A percentile compares a stretch with the other conserved stretches of the same genome.
phyloP scores from a whole-genome alignment of 2,329 filamentous ascomycete genomes.

The Pezicula radicicola region DNA sequence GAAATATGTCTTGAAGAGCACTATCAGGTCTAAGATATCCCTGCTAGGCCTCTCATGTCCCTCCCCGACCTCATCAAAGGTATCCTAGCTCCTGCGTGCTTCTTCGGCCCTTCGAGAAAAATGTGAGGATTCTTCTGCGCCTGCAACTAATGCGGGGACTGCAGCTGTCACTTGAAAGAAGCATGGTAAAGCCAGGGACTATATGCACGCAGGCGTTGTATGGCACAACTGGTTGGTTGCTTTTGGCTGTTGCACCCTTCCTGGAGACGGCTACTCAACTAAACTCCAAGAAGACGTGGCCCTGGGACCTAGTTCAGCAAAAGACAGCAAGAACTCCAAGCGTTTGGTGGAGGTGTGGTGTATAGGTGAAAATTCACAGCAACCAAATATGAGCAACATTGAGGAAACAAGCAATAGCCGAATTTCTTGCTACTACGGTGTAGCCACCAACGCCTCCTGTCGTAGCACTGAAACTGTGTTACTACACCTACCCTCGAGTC shows the following conservation, averaged over 20 bases:
- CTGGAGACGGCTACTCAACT: not conserved
- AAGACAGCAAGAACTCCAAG: not conserved
- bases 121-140: slow-evolving; percentile 22
- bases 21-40: slow-evolving; percentile 5
- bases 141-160: slow-evolving; percentile 32
- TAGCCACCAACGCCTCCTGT: not conserved
- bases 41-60: slow-evolving; percentile 18
- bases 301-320: not conserved
- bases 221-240: slow-evolving; percentile 14
- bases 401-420: not conserved
- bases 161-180: slow-evolving; percentile 36
- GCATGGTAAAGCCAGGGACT: slow-evolving; percentile 17
- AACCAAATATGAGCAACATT: not conserved
- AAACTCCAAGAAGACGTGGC: slow-evolving; percentile 3
- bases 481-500: not conserved
- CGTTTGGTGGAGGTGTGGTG: not conserved
- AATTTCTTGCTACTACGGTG: not conserved
- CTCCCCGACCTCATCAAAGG: slow-evolving; percentile 22
- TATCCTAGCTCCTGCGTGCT: slow-evolving; percentile 14
- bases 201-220: slow-evolving; percentile 25
- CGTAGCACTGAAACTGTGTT: not conserved
- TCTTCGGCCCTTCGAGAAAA: slow-evolving; percentile 40
- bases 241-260: not conserved
- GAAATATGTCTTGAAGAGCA: slow-evolving; percentile 5
- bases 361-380: not conserved